These are phyloP conservation scores for Orbilia javanica DNA, from an alignment of 2,329 filamentous ascomycete genomes.

Conservation along the genomic window DNA sequence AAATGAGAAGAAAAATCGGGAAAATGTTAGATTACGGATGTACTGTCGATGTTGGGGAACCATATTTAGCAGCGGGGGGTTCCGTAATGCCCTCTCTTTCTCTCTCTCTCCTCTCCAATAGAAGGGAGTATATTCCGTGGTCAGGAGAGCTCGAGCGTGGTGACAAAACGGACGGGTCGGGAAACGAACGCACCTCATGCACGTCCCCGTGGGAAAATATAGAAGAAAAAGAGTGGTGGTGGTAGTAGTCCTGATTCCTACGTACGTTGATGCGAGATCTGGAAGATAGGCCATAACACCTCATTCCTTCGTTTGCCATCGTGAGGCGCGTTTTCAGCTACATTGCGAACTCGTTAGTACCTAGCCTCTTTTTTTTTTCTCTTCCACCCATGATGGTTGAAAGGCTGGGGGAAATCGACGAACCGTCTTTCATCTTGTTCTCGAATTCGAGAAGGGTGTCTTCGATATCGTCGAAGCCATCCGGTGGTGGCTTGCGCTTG, in stretches of 20 bases:
- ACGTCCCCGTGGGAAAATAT: conserved; percentile 34
- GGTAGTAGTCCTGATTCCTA: conserved; percentile 36
- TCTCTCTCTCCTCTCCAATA: background rate
- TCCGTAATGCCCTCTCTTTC: background rate
- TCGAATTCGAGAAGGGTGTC: conserved; percentile 85
- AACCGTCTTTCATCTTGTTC: conserved; percentile 87
- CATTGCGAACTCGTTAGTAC: conserved; percentile 53
- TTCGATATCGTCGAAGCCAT: conserved; percentile 89
- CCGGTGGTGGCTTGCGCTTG: conserved; percentile 84
- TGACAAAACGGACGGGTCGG: conserved; percentile 28
- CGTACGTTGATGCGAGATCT: conserved; percentile 91
- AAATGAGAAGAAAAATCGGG: background rate
- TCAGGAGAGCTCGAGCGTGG: background rate
- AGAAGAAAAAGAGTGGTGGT: background rate
- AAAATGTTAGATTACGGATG: conserved; percentile 5
- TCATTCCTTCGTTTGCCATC: conserved; percentile 87
- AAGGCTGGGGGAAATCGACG: background rate
- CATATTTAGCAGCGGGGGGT: background rate
- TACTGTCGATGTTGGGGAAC: background rate
- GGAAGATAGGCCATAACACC: conserved; percentile 96
- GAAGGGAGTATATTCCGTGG: background rate
- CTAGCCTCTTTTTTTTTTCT: background rate
- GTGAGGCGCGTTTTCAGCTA: conserved; percentile 85
- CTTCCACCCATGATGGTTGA: background rate
- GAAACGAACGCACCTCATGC: conserved; percentile 49